Base-by-base conservation (phyloP, 768 basidiomycete genomes). In the Amanita muscaria region DNA sequence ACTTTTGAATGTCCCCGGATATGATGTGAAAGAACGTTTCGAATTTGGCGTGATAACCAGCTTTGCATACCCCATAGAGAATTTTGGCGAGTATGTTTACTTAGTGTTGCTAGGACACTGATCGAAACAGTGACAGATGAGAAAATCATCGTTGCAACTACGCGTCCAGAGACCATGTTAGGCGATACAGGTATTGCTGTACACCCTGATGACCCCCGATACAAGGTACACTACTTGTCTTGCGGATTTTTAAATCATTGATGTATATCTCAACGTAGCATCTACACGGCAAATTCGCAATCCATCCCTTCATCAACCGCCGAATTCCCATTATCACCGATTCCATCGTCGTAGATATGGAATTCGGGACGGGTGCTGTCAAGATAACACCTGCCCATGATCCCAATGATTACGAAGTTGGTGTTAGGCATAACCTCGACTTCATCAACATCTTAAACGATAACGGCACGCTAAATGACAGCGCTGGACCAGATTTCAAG, bases 321-420 rank as follows among this genome's bases (percentile, higher is more conserved):
- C 77, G 80, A 12, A 69, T 99, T 36, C 94, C 90, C 11, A 94
- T 99, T 60, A 68, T 98, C 46, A 72, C 80, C 22, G 94, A 98
- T 57, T 67, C 74, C 16, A 84, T 91, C 60, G 70, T 88, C 40
- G 94, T 96, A 47, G 94, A 98, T 59, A 96, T 90, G 82, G 73
- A 76, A 8, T 98, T 98, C 54, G 96, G 96, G 29, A 99, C 96
- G 23, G 96, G 96, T 59, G 96, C 94, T 1, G 94, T 98, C 41
- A 98, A 99, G 69, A 97, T 98, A 56, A 98, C 96, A 0, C 96
- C 96, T 12, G 96, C 94, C 0, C 96, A 98, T 58, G 96, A 98
- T 60, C 87, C 82, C 12, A 93, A 93, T 58, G 94, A 98, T 73
- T 98, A 94, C 63, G 90, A 91, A 52, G 91, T 92, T 52, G 96